Evolutionary conservation across 1,284 basidiomycete species (phyloP), one percentile per base, ranked within the genome.

Genomic region (Ganoderma resinaceum): DNA sequence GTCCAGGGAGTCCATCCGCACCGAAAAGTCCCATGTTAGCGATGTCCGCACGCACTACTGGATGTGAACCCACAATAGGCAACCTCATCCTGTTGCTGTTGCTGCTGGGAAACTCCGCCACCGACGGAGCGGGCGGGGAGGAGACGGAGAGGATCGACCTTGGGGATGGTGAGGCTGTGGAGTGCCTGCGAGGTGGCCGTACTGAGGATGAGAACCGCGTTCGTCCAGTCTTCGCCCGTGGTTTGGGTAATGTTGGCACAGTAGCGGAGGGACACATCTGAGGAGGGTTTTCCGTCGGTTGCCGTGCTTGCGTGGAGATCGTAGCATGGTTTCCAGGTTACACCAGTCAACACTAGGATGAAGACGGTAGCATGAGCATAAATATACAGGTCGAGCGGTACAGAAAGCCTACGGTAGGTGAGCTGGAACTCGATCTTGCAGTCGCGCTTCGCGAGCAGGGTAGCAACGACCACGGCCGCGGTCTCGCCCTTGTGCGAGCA

Each of bases 191-290:
- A 67, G 35, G 20, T 62, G 3, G 66, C 69, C 0, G 66, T 70
- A 58, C 69, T 67, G 6, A 70, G 58, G 2, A 66, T 70, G 43
- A 70, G 53, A 5, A 43, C 31, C 20, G 57, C 40, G n/a, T 70
- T 80, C n/a, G 73, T 81, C 89, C 89, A 91, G 70, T 89, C 86
- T 74, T 91, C 89, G 11, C 89, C 89, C 0, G 89, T 89, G 68
- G 75, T 78, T 72, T 91, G 89, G 1, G 76, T 78, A 66, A 91
- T 81, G 46, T 80, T 80, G 0, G 89, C 88, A 29, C 86, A 84
- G 72, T 89, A 90, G 71, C 87, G 83, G 1, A 91, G 80, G 1
- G 82, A 72, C 26, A 89, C 83, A 0, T 81, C 77, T 4, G 81
- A 73, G 0, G 83, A 80, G 5, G 85, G 82, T 66, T 83, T 81